A percentile compares a stretch with the other conserved stretches of the same genome.
These are phyloP conservation scores for Gymnopilus junonius DNA, from an alignment of 768 basidiomycete species.

Conservation along the genomic window DNA sequence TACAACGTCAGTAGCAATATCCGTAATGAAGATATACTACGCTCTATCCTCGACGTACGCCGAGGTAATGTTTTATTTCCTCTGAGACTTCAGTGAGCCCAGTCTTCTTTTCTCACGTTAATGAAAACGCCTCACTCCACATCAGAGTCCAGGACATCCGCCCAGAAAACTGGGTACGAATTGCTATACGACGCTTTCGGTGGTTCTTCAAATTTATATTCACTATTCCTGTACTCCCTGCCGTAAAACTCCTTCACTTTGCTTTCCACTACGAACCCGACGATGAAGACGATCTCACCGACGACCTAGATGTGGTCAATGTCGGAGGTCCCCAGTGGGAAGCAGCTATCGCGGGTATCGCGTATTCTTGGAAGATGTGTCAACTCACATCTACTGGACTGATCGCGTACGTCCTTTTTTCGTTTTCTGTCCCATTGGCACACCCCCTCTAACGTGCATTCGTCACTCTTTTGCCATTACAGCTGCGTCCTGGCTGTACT, in stretches of 20 bases:
- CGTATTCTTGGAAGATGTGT: neutral
- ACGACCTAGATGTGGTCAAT: neutral
- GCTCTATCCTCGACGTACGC: neutral
- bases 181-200: neutral
- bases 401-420: neutral
- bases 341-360: neutral
- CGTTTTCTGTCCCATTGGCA: neutral
- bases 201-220: neutral
- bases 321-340: neutral
- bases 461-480: neutral
- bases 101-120: neutral
- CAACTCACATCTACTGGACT: neutral
- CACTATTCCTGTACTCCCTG: neutral
- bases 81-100: neutral
- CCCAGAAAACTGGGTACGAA: neutral
- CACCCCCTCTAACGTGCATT: neutral
- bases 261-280: neutral
- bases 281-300: neutral
- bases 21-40: neutral
- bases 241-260: neutral
- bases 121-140: neutral
- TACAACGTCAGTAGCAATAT: neutral
- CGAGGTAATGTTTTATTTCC: neutral
- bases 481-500: slow-evolving; percentile 5
- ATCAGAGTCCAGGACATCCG: neutral